phyloP scores from a whole-genome alignment of 176 grass and related monocot species.

The Cenchrus americanus region DNA sequence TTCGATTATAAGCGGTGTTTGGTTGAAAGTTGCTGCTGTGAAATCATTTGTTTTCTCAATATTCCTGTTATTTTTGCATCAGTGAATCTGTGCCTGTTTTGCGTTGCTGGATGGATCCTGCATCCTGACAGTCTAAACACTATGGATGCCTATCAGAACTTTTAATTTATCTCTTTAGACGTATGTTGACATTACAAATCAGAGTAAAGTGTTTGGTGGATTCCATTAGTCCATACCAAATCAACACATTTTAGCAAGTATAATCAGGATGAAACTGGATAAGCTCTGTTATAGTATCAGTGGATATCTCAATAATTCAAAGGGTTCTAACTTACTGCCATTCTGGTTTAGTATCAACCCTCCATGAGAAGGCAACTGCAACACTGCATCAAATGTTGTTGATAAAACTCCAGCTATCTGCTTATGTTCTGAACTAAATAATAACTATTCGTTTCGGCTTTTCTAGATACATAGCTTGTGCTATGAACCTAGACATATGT shows the following conservation, averaged over 20 bases:
- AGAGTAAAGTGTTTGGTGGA: conserved; percentile 3
- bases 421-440: conserved; percentile 22
- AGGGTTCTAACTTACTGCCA: not conserved
- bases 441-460: not conserved
- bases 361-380: conserved; percentile 12
- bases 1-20: not conserved
- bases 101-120: not conserved
- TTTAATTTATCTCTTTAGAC: conserved; percentile 6
- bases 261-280: not conserved
- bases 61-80: not conserved
- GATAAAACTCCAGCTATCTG: not conserved
- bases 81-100: not conserved
- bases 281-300: not conserved
- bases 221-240: not conserved
- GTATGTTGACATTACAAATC: not conserved
- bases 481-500: too few relatives aligned
- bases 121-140: not conserved
- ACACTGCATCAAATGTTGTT: not conserved
- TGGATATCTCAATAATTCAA: conserved; percentile 12
- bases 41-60: not conserved
- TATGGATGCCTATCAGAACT: not conserved
- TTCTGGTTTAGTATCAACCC: conserved; percentile 1
- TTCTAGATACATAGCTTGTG: too few relatives aligned
- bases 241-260: not conserved
- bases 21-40: conserved; percentile 19